Evolutionary conservation across 371 early-diverging fungal species (phyloP), one percentile per base, ranked within the genome.

Genomic region (Apophysomyces ossiformis): DNA sequence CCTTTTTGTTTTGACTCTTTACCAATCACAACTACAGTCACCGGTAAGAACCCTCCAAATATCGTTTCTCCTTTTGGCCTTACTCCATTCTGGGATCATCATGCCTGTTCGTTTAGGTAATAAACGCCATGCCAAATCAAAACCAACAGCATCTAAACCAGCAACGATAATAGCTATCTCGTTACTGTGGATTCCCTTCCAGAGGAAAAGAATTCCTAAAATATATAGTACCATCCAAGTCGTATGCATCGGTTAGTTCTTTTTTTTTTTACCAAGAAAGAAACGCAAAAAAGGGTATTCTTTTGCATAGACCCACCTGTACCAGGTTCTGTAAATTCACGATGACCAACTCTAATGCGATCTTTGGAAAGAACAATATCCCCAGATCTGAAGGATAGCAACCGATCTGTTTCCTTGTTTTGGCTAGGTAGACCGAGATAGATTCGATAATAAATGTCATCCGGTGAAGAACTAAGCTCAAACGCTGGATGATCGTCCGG

Each of bases 51-150:
- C 56, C 45, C 6, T 37, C 32, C 32, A 62, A 54, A 57, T 9
- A 13, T 0, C 9, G 15, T 11, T 18, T n/a, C 7, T 50, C 5
- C 37, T 60, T 37, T 9, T 12, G n/a, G 12, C 35, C 47, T 59
- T 79, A 79, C 80, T 70, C 82, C 83, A 86, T 58, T 86, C 86
- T 15, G 86, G 83, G 21, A 84, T 68, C 45, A 84, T 58, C 35
- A 83, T 75, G 5, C 86, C 86, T 16, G 84, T 81, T 13, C 83
- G 72, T 61, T 78, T 82, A 6, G 83, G 86, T 46, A 86, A 65
- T n/a, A 86, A 60, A 44, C 75, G 69, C 18, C 77, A 70, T 0
- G 82, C 82, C 15, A 66, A 67, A 35, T 77, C 73, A 18, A 84
- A 66, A 0, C 86, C 86, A 35, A 57, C 65, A 1, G 21, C 47